Conservation (phyloP, 108 stramenopile genomes). For the Fistulifera pelliculosa region DNA sequence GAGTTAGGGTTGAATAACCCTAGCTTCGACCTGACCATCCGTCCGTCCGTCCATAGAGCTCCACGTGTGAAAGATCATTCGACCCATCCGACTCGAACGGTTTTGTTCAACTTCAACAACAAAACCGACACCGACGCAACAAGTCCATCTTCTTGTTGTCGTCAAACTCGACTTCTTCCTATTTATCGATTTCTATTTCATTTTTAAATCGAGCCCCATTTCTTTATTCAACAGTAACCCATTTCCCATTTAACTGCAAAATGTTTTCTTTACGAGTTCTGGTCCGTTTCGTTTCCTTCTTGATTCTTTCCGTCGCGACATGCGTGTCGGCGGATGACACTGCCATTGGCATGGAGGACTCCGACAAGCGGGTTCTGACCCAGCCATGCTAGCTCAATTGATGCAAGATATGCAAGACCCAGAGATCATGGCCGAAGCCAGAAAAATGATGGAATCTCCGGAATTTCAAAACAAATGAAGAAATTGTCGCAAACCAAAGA, state of each 20-base stretch:
- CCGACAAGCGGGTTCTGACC: constrained; percentile 74
- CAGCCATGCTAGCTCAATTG: constrained; percentile 77
- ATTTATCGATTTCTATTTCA: no score
- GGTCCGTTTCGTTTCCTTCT: constrained; percentile 25
- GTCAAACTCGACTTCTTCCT: no score
- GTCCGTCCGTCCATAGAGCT: no score
- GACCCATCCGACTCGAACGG: no score
- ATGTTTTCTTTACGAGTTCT: constrained; percentile 20
- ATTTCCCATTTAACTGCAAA: not conserved
- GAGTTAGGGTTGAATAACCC: no score
- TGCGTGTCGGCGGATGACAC: constrained; percentile 40
- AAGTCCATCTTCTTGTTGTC: no score
- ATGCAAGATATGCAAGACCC: constrained; percentile 89
- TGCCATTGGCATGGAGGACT: constrained; percentile 77
- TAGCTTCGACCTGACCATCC: no score
- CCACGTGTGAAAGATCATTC: no score
- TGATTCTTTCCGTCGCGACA: constrained; percentile 34
- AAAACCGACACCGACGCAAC: no score
- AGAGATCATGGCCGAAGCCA: constrained; percentile 81
- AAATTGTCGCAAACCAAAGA: constrained; percentile 50
- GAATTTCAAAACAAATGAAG: constrained; percentile 86
- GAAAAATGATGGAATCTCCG: constrained; percentile 83
- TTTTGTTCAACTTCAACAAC: no score
- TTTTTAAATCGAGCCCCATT: no score
- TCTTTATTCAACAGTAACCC: no score